phyloP scores from a whole-genome alignment of 2,329 filamentous ascomycete species.

The Fusarium heterosporum region DNA sequence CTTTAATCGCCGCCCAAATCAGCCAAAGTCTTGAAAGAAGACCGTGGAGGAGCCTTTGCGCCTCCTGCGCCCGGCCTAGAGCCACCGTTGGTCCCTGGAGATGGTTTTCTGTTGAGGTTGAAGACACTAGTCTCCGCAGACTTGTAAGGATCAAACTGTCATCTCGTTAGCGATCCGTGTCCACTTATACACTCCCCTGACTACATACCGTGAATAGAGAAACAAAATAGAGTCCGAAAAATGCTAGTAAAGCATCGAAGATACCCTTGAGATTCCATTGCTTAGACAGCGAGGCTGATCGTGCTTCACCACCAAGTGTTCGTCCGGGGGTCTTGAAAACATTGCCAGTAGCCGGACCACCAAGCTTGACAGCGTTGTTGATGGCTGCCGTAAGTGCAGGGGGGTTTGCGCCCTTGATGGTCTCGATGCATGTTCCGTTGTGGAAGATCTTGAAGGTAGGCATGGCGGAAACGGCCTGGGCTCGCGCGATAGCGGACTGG shows the following conservation, averaged over 20 bases:
- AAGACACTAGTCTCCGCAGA: slow-evolving; percentile 70
- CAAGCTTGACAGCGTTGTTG: slow-evolving; percentile 72
- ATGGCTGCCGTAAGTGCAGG: slow-evolving; percentile 80
- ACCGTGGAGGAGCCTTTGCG: slow-evolving; percentile 49
- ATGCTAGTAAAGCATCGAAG: slow-evolving; percentile 63
- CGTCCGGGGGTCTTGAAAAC: slow-evolving; percentile 67
- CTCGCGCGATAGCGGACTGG: slow-evolving; percentile 79
- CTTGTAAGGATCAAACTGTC: slow-evolving; percentile 70
- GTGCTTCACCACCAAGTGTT: slow-evolving; percentile 62
- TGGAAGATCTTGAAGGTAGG: slow-evolving; percentile 95
- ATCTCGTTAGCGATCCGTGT: slow-evolving; percentile 41
- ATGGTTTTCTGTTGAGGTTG: slow-evolving; percentile 60
- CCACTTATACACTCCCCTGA: slow-evolving; percentile 4
- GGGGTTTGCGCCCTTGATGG: slow-evolving; percentile 84
- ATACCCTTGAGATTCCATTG: slow-evolving; percentile 56
- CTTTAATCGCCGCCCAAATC: slow-evolving; percentile 57
- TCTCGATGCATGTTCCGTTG: slow-evolving; percentile 77
- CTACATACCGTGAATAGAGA: slow-evolving; percentile 69
- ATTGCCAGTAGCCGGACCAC: slow-evolving; percentile 57
- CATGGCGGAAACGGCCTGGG: slow-evolving; percentile 86
- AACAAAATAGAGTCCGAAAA: slow-evolving; percentile 71
- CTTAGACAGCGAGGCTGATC: slow-evolving; percentile 25
- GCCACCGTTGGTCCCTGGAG: slow-evolving; percentile 45
- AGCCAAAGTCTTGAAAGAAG: slow-evolving; percentile 64
- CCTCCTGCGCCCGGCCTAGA: slow-evolving; percentile 38